Evolutionary conservation across 441 rosid species (phyloP), one percentile per base, ranked within the genome.

Genomic region (Capsella rubella): DNA sequence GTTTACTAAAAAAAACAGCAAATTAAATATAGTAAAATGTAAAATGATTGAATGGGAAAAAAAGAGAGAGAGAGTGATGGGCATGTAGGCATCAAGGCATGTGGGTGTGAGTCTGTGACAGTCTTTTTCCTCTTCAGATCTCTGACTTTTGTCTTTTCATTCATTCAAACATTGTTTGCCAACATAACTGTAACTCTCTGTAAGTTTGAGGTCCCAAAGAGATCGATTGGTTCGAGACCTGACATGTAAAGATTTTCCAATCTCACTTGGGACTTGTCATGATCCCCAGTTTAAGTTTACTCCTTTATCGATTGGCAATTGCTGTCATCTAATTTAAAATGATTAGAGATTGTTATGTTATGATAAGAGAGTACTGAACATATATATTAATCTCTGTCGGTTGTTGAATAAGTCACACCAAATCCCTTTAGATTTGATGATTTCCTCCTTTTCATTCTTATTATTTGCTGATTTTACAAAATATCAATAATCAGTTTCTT

Each of bases 61-160:
- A 12, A 55, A 61, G 18, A 3, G 2, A 35, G 2, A 35, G 31
- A 34, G 78, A 68, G 78, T 72, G 81, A 62, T 73, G 81, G 35
- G 78, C 74, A 72, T 66, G 81, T 72, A 67, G 21, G n/a, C n/a
- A n/a, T n/a, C 21, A 1, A 21, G 52, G 32, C 73, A 78, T 73
- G 78, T 78, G 81, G 65, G 56, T 78, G 71, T 50, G 55, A 72
- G 74, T 62, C 49, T 78, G 71, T 62, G 81, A 73, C 65, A 37
- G 81, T 72, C 66, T 60, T 52, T 64, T 67, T 60, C 59, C 40
- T 27, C 67, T 72, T 53, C 54, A 67, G 74, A 73, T 78, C 74
- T 78, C 74, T 78, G 81, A 78, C 78, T 73, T 73, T 72, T 78
- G 76, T 72, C 69, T 54, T 21, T 21, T 21, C 2, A 21, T 21